phyloP scores from a whole-genome alignment of 1,284 basidiomycete genomes.

The Gomphus bonarii region DNA sequence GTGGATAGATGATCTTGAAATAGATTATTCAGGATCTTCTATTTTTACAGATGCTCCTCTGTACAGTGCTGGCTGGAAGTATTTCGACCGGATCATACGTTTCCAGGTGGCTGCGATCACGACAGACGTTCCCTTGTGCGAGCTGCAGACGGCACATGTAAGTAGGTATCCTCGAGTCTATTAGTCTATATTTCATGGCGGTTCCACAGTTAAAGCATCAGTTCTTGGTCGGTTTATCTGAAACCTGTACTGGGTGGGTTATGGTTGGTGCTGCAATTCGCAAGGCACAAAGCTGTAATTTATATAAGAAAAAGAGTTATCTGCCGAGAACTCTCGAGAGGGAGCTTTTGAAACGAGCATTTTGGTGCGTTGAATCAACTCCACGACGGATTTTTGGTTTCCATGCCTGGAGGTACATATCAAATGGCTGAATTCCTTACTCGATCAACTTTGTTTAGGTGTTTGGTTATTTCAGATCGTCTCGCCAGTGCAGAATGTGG shows the following conservation, averaged over 20 bases:
- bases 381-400: neutral
- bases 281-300: neutral
- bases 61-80: constrained; percentile 10
- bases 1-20: constrained; percentile 8
- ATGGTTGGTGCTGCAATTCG: constrained; percentile 3
- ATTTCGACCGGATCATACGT: constrained; percentile 6
- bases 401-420: neutral
- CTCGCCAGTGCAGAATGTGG: neutral
- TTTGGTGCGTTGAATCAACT: neutral
- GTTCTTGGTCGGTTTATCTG: constrained; percentile 8
- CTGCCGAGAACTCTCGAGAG: neutral
- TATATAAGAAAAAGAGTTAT: neutral
- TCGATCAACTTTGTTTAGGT: constrained; percentile 1
- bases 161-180: neutral
- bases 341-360: constrained; percentile 11
- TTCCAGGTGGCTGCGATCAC: neutral
- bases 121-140: neutral
- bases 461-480: constrained; percentile 7
- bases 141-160: constrained; percentile 11
- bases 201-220: constrained; percentile 3
- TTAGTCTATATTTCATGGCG: neutral
- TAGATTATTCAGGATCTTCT: neutral
- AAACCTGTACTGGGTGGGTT: neutral
- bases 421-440: neutral
- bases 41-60: neutral